A percentile compares a stretch with the other conserved stretches of the same genome.
phyloP scores from a whole-genome alignment of 1,284 basidiomycete genomes.

The Malassezia equina region DNA sequence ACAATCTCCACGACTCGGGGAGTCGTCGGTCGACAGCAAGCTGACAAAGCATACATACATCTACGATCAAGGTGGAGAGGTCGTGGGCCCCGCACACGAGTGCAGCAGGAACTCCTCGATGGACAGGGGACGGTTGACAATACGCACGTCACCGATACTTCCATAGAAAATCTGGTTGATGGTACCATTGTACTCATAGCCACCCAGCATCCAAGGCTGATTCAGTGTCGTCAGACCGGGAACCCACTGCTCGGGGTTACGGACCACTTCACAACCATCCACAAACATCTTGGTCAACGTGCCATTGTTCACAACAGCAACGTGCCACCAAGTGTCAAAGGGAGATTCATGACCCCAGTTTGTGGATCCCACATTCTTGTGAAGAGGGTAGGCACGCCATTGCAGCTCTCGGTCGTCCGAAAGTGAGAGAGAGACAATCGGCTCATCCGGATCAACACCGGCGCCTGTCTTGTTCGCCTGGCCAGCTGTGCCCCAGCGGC shows the following conservation, averaged over 20 bases:
- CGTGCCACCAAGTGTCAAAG: constrained; percentile 5
- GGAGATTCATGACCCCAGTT: constrained; percentile 9
- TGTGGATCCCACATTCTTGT: neutral
- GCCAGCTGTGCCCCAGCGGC: constrained; percentile 4
- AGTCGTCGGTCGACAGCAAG: neutral
- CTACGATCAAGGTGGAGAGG: neutral
- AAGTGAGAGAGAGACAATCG: constrained; percentile 4
- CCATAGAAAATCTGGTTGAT: constrained; percentile 3
- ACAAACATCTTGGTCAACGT: constrained; percentile 8
- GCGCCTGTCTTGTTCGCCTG: neutral
- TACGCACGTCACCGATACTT: constrained; percentile 6
- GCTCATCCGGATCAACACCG: constrained; percentile 1
- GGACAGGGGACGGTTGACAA: constrained; percentile 1
- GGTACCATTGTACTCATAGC: neutral
- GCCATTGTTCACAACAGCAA: constrained; percentile 6
- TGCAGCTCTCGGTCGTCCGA: constrained; percentile 7
- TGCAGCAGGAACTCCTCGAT: neutral
- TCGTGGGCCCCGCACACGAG: neutral
- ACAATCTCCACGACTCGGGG: too few relatives aligned
- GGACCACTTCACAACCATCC: constrained; percentile 4
- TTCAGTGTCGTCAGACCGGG: constrained; percentile 5
- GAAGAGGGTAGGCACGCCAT: constrained; percentile 6
- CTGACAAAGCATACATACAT: neutral
- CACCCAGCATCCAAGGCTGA: constrained; percentile 7
- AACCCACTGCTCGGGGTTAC: neutral